These are phyloP conservation scores for Aspergillus hancockii DNA, from an alignment of 495 filamentous ascomycete species.

Conservation along the genomic window DNA sequence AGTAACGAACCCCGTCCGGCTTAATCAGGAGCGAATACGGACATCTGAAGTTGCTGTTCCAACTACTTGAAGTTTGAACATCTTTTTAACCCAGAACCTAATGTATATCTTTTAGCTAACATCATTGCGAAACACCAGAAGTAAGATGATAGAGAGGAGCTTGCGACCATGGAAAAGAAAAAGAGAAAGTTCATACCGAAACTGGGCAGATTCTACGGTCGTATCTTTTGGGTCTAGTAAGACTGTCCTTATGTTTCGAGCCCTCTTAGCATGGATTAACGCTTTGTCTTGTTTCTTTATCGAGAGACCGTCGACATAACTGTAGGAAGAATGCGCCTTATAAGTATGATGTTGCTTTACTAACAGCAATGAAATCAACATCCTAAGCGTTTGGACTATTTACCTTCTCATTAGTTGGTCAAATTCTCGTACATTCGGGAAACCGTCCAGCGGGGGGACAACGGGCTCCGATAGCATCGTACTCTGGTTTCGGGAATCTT, in stretches of 20 bases:
- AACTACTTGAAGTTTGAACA: slow-evolving; percentile 53
- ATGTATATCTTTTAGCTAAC: slow-evolving; percentile 15
- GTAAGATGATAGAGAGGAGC: not conserved
- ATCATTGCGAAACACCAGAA: not conserved
- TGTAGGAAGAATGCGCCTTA: slow-evolving; percentile 12
- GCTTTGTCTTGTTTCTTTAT: slow-evolving; percentile 62
- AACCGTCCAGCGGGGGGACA: slow-evolving; percentile 48
- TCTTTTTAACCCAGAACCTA: slow-evolving; percentile 64
- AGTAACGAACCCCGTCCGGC: slow-evolving; percentile 10
- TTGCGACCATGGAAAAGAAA: not conserved
- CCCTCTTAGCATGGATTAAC: slow-evolving; percentile 55
- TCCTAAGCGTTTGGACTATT: slow-evolving; percentile 6
- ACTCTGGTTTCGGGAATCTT: slow-evolving; percentile 44
- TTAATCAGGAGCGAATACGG: slow-evolving; percentile 16
- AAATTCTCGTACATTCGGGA: slow-evolving; percentile 54
- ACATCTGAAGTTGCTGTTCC: slow-evolving; percentile 39
- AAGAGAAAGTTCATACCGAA: slow-evolving; percentile 38
- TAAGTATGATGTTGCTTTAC: slow-evolving; percentile 1
- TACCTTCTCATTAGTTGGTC: slow-evolving; percentile 57
- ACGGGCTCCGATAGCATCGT: slow-evolving; percentile 48
- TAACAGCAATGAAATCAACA: slow-evolving; percentile 3
- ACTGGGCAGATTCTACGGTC: slow-evolving; percentile 59
- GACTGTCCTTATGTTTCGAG: slow-evolving; percentile 55
- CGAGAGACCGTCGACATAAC: slow-evolving; percentile 54
- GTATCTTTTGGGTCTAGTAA: slow-evolving; percentile 57